These are phyloP conservation scores for Ammopiptanthus mongolicus DNA, from an alignment of 306 rosid species.

Conservation along the genomic window DNA sequence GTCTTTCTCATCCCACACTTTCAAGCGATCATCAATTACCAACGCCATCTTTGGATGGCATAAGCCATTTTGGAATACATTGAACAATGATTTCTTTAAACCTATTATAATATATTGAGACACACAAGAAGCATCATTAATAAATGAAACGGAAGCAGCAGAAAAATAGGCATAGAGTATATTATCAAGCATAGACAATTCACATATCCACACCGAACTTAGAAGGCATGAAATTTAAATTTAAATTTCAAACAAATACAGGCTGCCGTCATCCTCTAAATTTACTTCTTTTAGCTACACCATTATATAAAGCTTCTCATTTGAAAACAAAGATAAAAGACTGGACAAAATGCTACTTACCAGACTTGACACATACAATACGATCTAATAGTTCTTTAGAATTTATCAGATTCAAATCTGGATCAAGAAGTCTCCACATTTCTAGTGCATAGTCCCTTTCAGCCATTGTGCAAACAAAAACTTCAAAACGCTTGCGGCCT, in stretches of 20 bases:
- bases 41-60: conserved; percentile 97
- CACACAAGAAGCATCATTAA: background rate
- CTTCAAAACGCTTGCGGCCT: conserved; percentile 99
- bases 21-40: conserved; percentile 98
- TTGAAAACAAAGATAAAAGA: conserved; percentile 13
- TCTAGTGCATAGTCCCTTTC: conserved; percentile 99
- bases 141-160: conserved; percentile 4
- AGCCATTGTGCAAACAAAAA: conserved; percentile 99
- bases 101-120: conserved; percentile 42
- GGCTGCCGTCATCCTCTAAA: background rate
- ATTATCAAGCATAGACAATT: background rate
- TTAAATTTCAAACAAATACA: background rate
- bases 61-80: conserved; percentile 80
- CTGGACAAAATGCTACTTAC: conserved; percentile 41
- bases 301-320: background rate
- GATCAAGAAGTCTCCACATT: conserved; percentile 99
- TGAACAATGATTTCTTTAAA: conserved; percentile 85
- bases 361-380: conserved; percentile 95
- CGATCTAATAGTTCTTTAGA: conserved; percentile 81
- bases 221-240: background rate
- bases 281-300: background rate
- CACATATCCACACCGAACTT: background rate
- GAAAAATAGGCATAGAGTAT: conserved; percentile 5
- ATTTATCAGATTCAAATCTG: conserved; percentile 89
- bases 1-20: conserved; percentile 98